These are phyloP conservation scores for Babesia ovis DNA, from an alignment of 169 alveolate species.

Conservation along the genomic window DNA sequence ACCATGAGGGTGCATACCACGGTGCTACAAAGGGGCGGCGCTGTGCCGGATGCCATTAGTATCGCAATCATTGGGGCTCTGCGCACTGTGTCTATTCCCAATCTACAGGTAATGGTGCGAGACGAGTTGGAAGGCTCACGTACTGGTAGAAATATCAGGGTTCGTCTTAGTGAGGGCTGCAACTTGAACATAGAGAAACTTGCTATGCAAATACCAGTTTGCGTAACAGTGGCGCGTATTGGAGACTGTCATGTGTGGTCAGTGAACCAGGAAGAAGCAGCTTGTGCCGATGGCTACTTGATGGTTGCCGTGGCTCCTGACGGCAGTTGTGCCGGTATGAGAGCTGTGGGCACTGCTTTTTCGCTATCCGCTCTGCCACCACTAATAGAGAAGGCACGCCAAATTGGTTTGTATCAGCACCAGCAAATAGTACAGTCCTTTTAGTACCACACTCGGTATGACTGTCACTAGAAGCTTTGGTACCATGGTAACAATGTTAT, in stretches of 20 bases:
- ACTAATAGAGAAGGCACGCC: constrained; percentile 12
- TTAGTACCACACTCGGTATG: too few relatives aligned
- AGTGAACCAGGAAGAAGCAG: constrained; percentile 53
- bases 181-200: constrained; percentile 28
- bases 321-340: constrained; percentile 45
- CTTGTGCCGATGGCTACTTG: constrained; percentile 57
- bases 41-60: constrained; percentile 69
- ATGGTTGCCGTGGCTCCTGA: constrained; percentile 46
- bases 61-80: constrained; percentile 71
- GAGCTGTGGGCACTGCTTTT: constrained; percentile 45
- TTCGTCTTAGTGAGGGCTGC: constrained; percentile 29
- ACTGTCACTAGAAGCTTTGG: too few relatives aligned
- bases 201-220: constrained; percentile 29
- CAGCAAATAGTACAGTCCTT: too few relatives aligned
- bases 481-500: too few relatives aligned
- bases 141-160: constrained; percentile 41
- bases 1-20: constrained; percentile 66
- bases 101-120: constrained; percentile 54
- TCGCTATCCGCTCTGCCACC: constrained; percentile 6
- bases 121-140: constrained; percentile 60
- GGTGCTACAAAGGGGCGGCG: constrained; percentile 73
- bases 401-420: constrained; percentile 14
- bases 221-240: constrained; percentile 37
- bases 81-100: constrained; percentile 65
- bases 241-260: constrained; percentile 46